phyloP scores from a whole-genome alignment of 768 basidiomycete genomes.

The Termitomyces sp. region DNA sequence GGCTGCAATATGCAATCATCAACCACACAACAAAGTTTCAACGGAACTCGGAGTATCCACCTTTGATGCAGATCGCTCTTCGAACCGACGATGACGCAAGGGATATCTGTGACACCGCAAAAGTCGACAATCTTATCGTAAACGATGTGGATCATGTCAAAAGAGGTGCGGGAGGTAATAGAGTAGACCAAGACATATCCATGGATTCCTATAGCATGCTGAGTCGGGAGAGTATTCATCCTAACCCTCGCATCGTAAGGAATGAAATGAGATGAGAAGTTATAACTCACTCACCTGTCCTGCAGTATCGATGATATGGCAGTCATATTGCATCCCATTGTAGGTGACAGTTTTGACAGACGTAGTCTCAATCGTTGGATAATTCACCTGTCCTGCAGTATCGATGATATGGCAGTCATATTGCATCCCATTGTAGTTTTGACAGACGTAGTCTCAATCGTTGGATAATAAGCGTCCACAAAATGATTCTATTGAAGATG shows the following conservation, averaged over 20 bases:
- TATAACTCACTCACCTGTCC: conserved; percentile 66
- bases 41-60: conserved; percentile 36
- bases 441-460: conserved; percentile 83
- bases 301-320: conserved; percentile 97
- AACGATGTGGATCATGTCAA: conserved; percentile 92
- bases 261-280: background rate
- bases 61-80: conserved; percentile 79
- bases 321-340: conserved; percentile 89
- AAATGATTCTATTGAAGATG: conserved; percentile 58
- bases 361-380: conserved; percentile 91
- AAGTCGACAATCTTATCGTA: conserved; percentile 97
- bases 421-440: conserved; percentile 89
- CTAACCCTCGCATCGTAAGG: conserved; percentile 29
- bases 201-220: conserved; percentile 95
- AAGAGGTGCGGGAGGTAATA: conserved; percentile 82
- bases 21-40: conserved; percentile 18
- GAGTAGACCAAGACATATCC: conserved; percentile 97
- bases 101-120: conserved; percentile 79
- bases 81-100: conserved; percentile 92
- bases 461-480: conserved; percentile 91
- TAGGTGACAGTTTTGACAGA: conserved; percentile 81
- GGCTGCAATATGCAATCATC: conserved; percentile 26
- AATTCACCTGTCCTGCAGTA: conserved; percentile 97
- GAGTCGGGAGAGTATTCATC: conserved; percentile 93
- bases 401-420: conserved; percentile 98